Evolutionary conservation across 768 basidiomycete species (phyloP).

Genomic region (Mycena belliarum): DNA sequence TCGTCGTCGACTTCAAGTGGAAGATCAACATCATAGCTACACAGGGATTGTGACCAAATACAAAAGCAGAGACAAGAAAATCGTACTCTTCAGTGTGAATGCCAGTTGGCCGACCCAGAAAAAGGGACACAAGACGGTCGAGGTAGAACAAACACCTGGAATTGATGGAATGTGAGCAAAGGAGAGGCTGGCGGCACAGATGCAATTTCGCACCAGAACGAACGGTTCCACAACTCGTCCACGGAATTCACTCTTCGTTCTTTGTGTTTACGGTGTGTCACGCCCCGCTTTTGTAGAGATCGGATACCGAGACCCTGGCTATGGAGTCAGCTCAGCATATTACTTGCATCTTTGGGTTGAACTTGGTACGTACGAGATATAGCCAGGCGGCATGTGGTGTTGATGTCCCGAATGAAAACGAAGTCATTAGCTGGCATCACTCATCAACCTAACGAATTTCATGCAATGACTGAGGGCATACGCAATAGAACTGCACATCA

Average conservation of each 20-base stretch:
- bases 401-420: slow-evolving; percentile 42
- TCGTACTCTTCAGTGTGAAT: background rate
- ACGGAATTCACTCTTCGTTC: slow-evolving; percentile 35
- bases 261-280: slow-evolving; percentile 49
- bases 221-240: slow-evolving; percentile 61
- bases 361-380: slow-evolving; percentile 30
- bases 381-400: slow-evolving; percentile 57
- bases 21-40: slow-evolving; percentile 66
- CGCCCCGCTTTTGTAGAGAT: slow-evolving; percentile 60
- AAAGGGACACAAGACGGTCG: background rate
- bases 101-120: background rate
- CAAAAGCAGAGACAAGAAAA: background rate
- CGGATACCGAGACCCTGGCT: slow-evolving; percentile 57
- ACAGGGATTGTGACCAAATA: background rate
- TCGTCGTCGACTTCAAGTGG: slow-evolving; percentile 61
- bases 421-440: slow-evolving; percentile 31
- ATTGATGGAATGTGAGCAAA: background rate
- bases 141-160: background rate
- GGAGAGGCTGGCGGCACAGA: slow-evolving; percentile 28
- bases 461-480: background rate
- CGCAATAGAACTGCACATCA: slow-evolving; percentile 9
- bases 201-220: slow-evolving; percentile 47
- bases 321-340: background rate
- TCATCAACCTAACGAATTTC: background rate
- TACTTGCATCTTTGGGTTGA: background rate